Evolutionary conservation across 179 eudicot genomes (phyloP), one percentile per base, ranked within the genome.

Genomic region (Carnegiea gigantea): DNA sequence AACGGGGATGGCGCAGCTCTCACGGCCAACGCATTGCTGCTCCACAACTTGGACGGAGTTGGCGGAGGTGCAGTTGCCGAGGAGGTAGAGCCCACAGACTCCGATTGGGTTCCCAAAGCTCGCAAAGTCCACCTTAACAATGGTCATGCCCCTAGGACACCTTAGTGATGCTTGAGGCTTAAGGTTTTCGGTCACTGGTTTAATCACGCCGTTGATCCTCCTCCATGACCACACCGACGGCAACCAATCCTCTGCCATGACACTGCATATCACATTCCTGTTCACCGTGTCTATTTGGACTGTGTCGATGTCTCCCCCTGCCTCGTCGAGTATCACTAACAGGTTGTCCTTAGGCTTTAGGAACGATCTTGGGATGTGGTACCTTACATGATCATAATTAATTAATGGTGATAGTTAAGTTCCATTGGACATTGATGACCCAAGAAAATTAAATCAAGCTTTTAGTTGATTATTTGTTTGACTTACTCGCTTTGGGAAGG

Each of bases 401-500:
- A 40, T 40, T 40, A 40, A 5, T 40, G 44, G 44, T 3, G 3
- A 4, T 40, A 7, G 44, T 40, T 40, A 40, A 40, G 44, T 40
- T 5, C 44, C 44, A 5, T 40, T 2, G 44, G 44, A 5, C 8
- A 40, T 40, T 0, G 9, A 40, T 5, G 6, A 40, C 0, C 9
- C 44, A 40, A 4, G 44, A 40, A 40, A 40, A 40, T 40, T 7
- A 40, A 40, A 40, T 40, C 44, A 40, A 40, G 44, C 44, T 40
- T 40, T 7, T 40, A 40, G 44, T 40, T 40, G n/a, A 15, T 23
- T 57, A 57, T 0, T 2, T 64, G 9, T 40, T 40, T 38, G 4
- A 81, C 92, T 88, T 90, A 95, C 99, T 96, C 98, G 75, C 84
- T 77, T 77, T 96, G 99, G 54, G 99, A 86, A 64, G 99, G 96